Percentiles rank a stretch among this genome's conserved stretches.
phyloP scores from a whole-genome alignment of 768 basidiomycete genomes.

The Termitomyces sp. region DNA sequence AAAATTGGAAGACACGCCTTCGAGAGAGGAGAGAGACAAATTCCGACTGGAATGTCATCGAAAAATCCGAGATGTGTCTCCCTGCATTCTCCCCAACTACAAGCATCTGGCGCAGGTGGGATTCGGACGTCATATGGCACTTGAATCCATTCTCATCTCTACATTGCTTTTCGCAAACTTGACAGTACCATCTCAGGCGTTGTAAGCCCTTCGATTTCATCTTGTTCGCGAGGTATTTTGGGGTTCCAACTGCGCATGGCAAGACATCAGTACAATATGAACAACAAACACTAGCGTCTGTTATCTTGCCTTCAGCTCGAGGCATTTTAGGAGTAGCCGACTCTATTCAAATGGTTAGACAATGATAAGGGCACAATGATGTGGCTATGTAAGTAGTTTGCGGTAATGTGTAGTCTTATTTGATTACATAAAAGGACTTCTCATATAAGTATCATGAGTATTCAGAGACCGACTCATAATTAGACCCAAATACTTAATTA shows the following conservation, averaged over 20 bases:
- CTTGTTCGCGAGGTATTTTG: conserved; percentile 88
- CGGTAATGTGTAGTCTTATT: background rate
- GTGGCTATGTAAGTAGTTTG: background rate
- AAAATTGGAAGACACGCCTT: conserved; percentile 39
- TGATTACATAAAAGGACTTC: no score
- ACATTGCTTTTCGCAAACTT: conserved; percentile 99
- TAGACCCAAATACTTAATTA: no score
- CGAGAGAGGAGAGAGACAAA: conserved; percentile 89
- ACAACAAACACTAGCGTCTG: background rate
- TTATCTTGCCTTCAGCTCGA: conserved; percentile 67
- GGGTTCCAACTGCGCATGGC: conserved; percentile 62
- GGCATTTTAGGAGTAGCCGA: conserved; percentile 47
- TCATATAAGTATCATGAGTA: no score
- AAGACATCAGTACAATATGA: background rate
- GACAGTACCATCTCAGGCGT: conserved; percentile 96
- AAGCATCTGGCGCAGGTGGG: conserved; percentile 89
- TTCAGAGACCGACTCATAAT: no score
- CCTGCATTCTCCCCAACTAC: conserved; percentile 94
- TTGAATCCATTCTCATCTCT: conserved; percentile 99
- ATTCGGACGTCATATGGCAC: conserved; percentile 84
- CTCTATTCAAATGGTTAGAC: background rate
- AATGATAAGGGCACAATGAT: background rate
- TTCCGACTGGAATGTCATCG: conserved; percentile 81
- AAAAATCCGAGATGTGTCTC: conserved; percentile 88
- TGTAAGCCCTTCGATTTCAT: conserved; percentile 98